Conservation (phyloP, 179 eudicot species). For the Actinidia arguta region DNA sequence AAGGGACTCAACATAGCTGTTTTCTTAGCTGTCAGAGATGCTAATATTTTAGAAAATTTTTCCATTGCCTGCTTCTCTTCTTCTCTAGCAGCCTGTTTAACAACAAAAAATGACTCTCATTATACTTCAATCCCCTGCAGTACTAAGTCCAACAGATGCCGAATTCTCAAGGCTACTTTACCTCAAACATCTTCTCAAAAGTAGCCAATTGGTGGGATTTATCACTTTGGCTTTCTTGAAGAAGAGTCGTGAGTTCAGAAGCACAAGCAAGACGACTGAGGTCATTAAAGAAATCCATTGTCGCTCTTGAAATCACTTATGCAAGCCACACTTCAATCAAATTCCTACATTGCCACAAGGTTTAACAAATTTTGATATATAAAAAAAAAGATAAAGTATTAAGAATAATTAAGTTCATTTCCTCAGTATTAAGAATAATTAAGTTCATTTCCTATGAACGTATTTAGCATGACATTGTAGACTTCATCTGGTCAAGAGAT, state of each 20-base stretch:
- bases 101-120: neutral
- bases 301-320: constrained; percentile 61
- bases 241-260: constrained; percentile 49
- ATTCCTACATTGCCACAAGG: constrained; percentile 46
- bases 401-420: neutral
- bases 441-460: constrained; percentile 11
- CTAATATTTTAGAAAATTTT: constrained; percentile 64
- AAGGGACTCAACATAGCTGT: constrained; percentile 47
- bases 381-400: neutral
- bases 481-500: constrained; percentile 54
- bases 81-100: constrained; percentile 61
- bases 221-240: constrained; percentile 56
- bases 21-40: constrained; percentile 60
- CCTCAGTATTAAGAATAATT: neutral
- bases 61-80: constrained; percentile 80
- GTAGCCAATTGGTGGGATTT: constrained; percentile 43
- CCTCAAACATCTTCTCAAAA: constrained; percentile 77
- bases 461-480: constrained; percentile 49
- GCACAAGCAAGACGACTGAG: constrained; percentile 60
- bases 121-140: neutral
- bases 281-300: constrained; percentile 62
- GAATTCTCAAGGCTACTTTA: constrained; percentile 25
- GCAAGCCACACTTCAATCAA: constrained; percentile 68
- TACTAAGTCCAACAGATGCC: neutral
- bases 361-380: neutral